Base-by-base conservation (phyloP, 306 rosid species). In the Ziziphus jujuba region DNA sequence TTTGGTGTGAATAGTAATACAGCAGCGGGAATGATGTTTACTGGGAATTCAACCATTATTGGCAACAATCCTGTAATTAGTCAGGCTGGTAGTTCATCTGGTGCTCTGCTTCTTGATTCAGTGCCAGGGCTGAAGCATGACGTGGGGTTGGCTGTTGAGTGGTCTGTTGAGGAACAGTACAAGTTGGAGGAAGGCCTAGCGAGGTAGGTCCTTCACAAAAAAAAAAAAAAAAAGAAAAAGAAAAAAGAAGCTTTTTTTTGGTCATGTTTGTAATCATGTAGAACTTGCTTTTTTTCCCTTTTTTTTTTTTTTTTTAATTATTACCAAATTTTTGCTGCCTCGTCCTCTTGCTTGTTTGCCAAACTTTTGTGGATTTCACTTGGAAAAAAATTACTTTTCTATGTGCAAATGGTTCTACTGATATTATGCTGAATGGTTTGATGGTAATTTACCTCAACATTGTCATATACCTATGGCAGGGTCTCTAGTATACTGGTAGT, bases 81-180 rank as follows among this genome's bases (percentile, higher is more conserved):
- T 79, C 98, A 89, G 76, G 70, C 84, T 48, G 81, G 76, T 69
- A 84, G 67, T 56, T 58, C 88, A 17, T 80, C 89, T 23, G 73
- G 76, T 44, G 77, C 98, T 25, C 85, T 89, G 36, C 87, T 93
- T 52, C 84, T 88, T 23, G 97, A 93, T 72, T 86, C 97, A 0
- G 95, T 82, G 43, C 90, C 97, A 0, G 97, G 97, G 72, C 84
- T 93, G 66, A 93, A 90, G 84, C 97, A 88, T 63, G 99, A 93
- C 47, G 79, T 91, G 4, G 96, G 93, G 14, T 80, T 90, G 78
- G 96, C 99, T 9, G 99, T 93, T 36, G 99, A 93, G 76, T 93
- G 99, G 99, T 93, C 97, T 62, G 77, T 83, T 68, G 96, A 93
- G 48, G 99, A 93, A 71, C 96, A 93, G 75, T 83, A 74, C 82